Evolutionary conservation across 2,329 filamentous ascomycete genomes (phyloP), one percentile per base, ranked within the genome.

Genomic region (Colletotrichum tropicicola): DNA sequence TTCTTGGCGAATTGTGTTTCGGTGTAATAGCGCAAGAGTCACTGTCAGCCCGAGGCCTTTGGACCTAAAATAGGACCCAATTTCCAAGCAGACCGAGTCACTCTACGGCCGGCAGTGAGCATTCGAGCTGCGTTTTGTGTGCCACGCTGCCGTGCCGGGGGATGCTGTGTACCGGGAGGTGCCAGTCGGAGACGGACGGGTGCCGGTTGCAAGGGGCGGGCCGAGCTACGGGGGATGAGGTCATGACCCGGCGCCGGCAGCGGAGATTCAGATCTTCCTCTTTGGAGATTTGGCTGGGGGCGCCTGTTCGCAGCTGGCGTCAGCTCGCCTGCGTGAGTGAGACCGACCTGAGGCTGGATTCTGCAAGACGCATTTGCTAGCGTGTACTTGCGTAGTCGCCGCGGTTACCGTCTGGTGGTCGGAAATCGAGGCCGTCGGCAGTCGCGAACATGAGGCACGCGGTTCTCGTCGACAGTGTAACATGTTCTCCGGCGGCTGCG

Each of bases 211-310:
- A 21, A 44, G 57, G 49, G 41, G 57, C 43, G 49, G 61, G 43
- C 61, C 61, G 56, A 49, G 5, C 49, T 30, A 60, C 56, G 39
- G 59, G 55, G n/a, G 27, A 59, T 51, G 56, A 60, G 56, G 57
- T 49, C 61, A 61, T 51, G 32, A 54, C 28, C 30, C 41, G 61
- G 57, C 12, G 43, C 61, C 49, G 57, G 49, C 48, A 30, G 61
- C 48, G 43, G 52, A 39, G 13, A 13, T 21, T 21, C 41, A 27
- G 13, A 41, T n/a, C n/a, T 12, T n/a, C 3, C 0, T 2, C 3
- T 17, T n/a, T 47, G 15, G 21, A 35, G 17, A 27, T 7, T 28
- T 9, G 1, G n/a, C 25, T 28, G 27, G 27, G 21, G 27, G n/a
- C n/a, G n/a, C n/a, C n/a, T 23, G 41, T n/a, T n/a, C n/a, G n/a